These are phyloP conservation scores for Cystobasidium slooffiae DNA, from an alignment of 1,284 basidiomycete species.

Conservation along the genomic window DNA sequence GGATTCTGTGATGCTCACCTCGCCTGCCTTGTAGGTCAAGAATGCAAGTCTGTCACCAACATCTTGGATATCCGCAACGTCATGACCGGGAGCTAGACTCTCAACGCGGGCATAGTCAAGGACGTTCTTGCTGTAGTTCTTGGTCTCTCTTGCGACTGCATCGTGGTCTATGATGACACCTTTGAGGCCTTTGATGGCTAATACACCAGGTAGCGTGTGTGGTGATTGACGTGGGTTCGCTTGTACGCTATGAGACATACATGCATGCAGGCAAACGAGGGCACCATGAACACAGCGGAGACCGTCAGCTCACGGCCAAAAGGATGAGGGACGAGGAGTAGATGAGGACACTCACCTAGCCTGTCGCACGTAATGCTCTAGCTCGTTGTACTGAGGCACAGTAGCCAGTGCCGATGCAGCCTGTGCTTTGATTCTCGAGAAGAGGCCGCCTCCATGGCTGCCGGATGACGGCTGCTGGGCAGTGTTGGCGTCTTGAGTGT, in stretches of 20 bases:
- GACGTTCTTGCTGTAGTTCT: constrained; percentile 46
- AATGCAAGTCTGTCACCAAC: constrained; percentile 51
- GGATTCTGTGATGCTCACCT: constrained; percentile 37
- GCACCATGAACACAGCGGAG: too few species aligned
- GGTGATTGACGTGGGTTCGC: constrained; percentile 34
- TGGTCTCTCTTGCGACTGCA: constrained; percentile 45
- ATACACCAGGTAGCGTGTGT: constrained; percentile 47
- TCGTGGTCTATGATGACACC: constrained; percentile 47
- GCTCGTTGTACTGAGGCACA: constrained; percentile 40
- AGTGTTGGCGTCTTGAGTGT: constrained; percentile 3
- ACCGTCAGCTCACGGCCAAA: too few species aligned
- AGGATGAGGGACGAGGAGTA: background rate
- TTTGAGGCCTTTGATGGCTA: constrained; percentile 49
- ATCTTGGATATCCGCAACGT: constrained; percentile 49
- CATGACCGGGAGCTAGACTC: constrained; percentile 40
- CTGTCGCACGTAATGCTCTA: constrained; percentile 38
- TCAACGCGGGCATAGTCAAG: constrained; percentile 50
- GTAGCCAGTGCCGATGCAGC: constrained; percentile 23
- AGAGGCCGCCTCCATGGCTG: constrained; percentile 12
- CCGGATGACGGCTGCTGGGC: background rate
- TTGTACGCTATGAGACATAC: constrained; percentile 11
- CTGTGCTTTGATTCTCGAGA: constrained; percentile 29
- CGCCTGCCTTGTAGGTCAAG: constrained; percentile 48
- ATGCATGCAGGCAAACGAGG: background rate
- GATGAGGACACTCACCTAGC: constrained; percentile 1